Evolutionary conservation across 306 rosid genomes (phyloP), one percentile per base, ranked within the genome.

Genomic region (Aeschynomene evenia): DNA sequence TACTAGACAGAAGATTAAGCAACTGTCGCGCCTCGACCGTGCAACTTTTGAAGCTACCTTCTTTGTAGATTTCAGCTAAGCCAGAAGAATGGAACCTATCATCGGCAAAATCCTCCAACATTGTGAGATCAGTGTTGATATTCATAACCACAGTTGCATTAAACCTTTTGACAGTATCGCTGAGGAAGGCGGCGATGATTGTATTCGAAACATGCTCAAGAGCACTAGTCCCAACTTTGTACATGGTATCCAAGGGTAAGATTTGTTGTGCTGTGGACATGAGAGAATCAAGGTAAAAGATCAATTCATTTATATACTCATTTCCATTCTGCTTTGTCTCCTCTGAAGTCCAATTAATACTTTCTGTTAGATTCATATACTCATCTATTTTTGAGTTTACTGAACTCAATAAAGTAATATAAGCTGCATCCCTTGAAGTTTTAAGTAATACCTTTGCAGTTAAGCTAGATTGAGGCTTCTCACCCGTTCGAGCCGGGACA

Each of bases 211-310:
- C 82, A 59, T 94, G 97, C 39, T 91, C 97, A 33, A 94, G 89
- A 14, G 97, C 97, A 53, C 91, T 88, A 50, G 76, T 84, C 14
- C 95, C 99, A 7, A 91, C 89, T 77, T 87, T 87, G 78, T 82
- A 87, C 68, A 91, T 54, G 60, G 96, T 91, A 59, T 94, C 99
- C 80, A 84, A 28, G 7, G 99, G 97, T 68, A 94, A 79, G 77
- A 91, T 80, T 50, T 94, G 99, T 69, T 91, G 96, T 0, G 99
- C 92, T 6, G 91, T 91, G 26, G 99, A 90, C 86, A 94, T 42
- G 22, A 94, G 74, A 28, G 97, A 85, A 57, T 87, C 99, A 1
- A 94, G 92, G 83, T 94, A 94, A 45, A 87, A 60, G 9, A 87
- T 50, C 45, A 91, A 90, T 83, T 94, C 97, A 55, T 81, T 82